Conservation (phyloP, 768 basidiomycete species). For the Boletus rufocinnamomeus region DNA sequence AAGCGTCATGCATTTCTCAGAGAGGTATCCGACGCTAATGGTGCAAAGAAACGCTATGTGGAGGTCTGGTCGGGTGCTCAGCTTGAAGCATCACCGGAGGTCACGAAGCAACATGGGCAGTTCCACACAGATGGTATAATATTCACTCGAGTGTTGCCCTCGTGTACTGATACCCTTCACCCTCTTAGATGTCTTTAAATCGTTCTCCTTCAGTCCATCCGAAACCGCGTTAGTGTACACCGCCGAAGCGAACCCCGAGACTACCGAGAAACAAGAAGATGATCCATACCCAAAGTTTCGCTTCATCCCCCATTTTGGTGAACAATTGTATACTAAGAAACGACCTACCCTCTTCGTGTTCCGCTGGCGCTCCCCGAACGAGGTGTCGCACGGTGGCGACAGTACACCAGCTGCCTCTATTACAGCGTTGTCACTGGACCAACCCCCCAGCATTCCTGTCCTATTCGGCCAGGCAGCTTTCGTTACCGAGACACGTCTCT, state of each 20-base stretch:
- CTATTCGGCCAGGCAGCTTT: slow-evolving; percentile 62
- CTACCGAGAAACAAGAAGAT: slow-evolving; percentile 22
- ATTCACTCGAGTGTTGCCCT: background rate
- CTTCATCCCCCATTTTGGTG: slow-evolving; percentile 64
- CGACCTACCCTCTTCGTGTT: slow-evolving; percentile 57
- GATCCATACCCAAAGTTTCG: slow-evolving; percentile 45
- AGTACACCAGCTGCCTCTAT: slow-evolving; percentile 8
- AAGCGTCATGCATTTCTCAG: slow-evolving; percentile 49
- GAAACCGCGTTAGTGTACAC: slow-evolving; percentile 57
- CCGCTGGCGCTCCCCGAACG: slow-evolving; percentile 39
- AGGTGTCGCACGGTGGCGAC: background rate
- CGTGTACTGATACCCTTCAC: background rate
- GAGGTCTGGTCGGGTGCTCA: slow-evolving; percentile 57
- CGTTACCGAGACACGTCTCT: slow-evolving; percentile 43
- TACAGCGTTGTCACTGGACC: slow-evolving; percentile 16
- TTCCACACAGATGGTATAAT: slow-evolving; percentile 63
- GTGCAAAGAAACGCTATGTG: slow-evolving; percentile 48
- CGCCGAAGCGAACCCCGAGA: slow-evolving; percentile 51
- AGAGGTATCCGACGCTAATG: slow-evolving; percentile 29
- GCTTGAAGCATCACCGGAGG: slow-evolving; percentile 52
- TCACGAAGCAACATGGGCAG: slow-evolving; percentile 56
- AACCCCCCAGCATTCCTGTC: slow-evolving; percentile 23
- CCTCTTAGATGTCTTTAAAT: slow-evolving; percentile 50
- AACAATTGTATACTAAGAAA: slow-evolving; percentile 55
- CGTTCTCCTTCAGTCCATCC: slow-evolving; percentile 54